Conservation (phyloP, 2,329 filamentous ascomycete species). For the Calonectria multiphialidica region DNA sequence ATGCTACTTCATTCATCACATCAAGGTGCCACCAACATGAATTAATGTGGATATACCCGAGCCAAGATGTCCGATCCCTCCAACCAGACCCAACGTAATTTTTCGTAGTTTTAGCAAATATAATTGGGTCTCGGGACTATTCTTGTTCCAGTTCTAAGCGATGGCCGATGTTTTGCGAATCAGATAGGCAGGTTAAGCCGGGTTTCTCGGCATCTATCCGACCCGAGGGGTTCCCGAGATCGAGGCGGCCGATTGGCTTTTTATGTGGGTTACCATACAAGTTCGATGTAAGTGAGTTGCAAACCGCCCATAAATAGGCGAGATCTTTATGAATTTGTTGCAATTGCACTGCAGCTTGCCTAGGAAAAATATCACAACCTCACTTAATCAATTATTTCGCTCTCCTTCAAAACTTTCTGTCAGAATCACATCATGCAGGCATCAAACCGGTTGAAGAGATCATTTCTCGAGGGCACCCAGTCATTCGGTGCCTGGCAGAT, state of each 20-base stretch:
- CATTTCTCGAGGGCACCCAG: slow-evolving; percentile 57
- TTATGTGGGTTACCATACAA: background rate
- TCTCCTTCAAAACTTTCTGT: background rate
- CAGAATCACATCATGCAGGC: slow-evolving; percentile 48
- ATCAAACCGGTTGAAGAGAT: slow-evolving; percentile 61
- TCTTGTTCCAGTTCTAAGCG: background rate
- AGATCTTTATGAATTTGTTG: background rate
- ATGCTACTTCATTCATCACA: too few relatives aligned
- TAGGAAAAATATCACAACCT: background rate
- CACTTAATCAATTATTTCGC: too few relatives aligned
- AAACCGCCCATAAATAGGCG: too few relatives aligned
- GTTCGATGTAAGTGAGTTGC: background rate
- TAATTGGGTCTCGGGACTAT: background rate
- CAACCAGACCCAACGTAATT: too few relatives aligned
- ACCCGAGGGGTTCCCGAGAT: background rate
- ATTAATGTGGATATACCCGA: too few relatives aligned
- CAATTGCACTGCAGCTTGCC: too few relatives aligned
- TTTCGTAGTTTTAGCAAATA: background rate
- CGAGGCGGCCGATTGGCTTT: background rate
- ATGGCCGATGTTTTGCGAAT: background rate
- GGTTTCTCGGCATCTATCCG: slow-evolving; percentile 3
- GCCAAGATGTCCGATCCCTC: too few relatives aligned
- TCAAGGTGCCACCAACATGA: too few relatives aligned
- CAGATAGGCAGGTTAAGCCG: background rate
- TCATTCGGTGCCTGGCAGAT: background rate